Percentiles rank a stretch among this genome's conserved stretches.
These are phyloP conservation scores for Penicillium oxalicum DNA, from an alignment of 2,329 filamentous ascomycete species.

Conservation along the genomic window DNA sequence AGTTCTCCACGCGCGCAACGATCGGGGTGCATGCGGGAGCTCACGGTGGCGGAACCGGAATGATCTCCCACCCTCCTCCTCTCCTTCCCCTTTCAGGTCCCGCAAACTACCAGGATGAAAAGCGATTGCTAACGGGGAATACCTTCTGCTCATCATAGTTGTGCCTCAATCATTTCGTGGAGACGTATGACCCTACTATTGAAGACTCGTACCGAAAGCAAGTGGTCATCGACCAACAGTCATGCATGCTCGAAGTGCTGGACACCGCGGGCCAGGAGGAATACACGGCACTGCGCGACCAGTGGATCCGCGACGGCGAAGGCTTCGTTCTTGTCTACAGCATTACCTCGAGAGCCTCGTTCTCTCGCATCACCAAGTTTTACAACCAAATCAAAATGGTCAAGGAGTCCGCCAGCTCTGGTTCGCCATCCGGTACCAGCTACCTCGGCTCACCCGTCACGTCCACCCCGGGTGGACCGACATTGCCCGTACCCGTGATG, in stretches of 20 bases:
- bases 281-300: slow-evolving; percentile 91
- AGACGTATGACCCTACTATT: slow-evolving; percentile 70
- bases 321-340: slow-evolving; percentile 97
- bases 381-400: slow-evolving; percentile 96
- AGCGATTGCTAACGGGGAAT: slow-evolving; percentile 6
- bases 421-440: slow-evolving; percentile 47
- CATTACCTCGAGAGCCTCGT: slow-evolving; percentile 94
- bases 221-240: slow-evolving; percentile 82
- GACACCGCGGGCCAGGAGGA: slow-evolving; percentile 98
- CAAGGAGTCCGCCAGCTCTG: slow-evolving; percentile 69
- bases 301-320: slow-evolving; percentile 97
- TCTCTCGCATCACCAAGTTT: slow-evolving; percentile 89
- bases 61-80: background rate
- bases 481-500: slow-evolving; percentile 82
- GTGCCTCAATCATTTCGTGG: slow-evolving; percentile 96
- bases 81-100: background rate
- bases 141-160: slow-evolving; percentile 49
- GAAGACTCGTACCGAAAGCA: slow-evolving; percentile 65
- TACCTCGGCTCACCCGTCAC: slow-evolving; percentile 46
- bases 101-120: background rate
- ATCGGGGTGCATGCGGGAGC: too few relatives aligned
- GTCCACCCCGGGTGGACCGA: slow-evolving; percentile 43
- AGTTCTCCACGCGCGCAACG: too few relatives aligned
- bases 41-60: too few relatives aligned
- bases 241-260: slow-evolving; percentile 94